Evolutionary conservation across 148 eudicot genomes (phyloP), one percentile per base, ranked within the genome.

Genomic region (Euryodendron excelsum): DNA sequence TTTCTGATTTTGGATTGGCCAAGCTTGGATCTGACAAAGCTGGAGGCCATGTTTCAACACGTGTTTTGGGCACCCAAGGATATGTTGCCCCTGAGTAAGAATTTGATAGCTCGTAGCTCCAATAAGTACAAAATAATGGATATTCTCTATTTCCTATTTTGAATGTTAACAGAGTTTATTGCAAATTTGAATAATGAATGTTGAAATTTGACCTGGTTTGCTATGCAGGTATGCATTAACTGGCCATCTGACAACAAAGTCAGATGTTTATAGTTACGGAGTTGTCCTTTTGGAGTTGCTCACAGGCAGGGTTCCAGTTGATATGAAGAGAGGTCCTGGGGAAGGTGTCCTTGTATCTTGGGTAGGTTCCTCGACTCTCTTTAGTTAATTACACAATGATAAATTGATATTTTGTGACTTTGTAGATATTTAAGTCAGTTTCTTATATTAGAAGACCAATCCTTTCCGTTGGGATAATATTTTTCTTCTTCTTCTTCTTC

Each of bases 21-120:
- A 95, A 95, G 83, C 90, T 89, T 82, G 99, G 99, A 73, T 85
- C 99, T 63, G 97, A 93, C 78, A 93, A 87, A 85, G 96, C 94
- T 68, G 97, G 99, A 63, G 96, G 94, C 28, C 97, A 95, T 75
- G 99, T 95, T 28, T 95, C 99, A 28, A 95, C 97, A 21, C 91
- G 99, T 62, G 97, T 93, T 30, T 83, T 95, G 68, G 99, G 99
- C 80, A 95, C 99, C 78, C 99, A 91, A 77, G 99, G 99, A 78
- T 95, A 95, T 73, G 99, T 95, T 64, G 96, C 99, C 60, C 99
- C 99, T 5, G 99, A 95, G 99, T 95, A 89, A 83, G 95, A 68
- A 55, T 62, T 47, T 20, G 2, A 45, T 53, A 10, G 9, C 69
- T 79, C 21, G 66, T 25, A 20, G 76, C 61, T 33, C 15, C 45